Evolutionary conservation across 371 early-diverging fungal species (phyloP), one percentile per base, ranked within the genome.

Genomic region (Thermomucor indicae-seudaticae): DNA sequence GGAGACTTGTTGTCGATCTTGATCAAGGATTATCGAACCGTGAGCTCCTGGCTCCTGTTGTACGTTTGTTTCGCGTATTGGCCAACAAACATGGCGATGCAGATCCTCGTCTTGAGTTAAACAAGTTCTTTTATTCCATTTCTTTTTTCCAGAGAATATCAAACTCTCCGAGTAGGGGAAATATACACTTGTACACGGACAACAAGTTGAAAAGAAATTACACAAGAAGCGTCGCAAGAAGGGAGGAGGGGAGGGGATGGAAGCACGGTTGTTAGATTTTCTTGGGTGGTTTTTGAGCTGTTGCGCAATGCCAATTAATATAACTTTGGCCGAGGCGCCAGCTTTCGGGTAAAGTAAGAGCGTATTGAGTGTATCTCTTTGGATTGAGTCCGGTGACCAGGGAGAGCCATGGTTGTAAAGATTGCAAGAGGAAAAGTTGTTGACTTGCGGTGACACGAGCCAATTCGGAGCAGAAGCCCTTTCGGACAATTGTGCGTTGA

Each of bases 51-150:
- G 84, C 57, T 88, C 22, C 55, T 88, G 30, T 77, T 81, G 2
- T 79, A 71, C 58, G 39, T 83, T 38, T 80, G 80, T 38, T 61
- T 74, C 16, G 62, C 78, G 12, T 84, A 85, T 55, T 84, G 86
- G 84, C 89, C 89, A 7, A 57, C 85, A 32, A 81, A 83, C 60
- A 58, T 86, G 65, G 83, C 79, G 5, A 66, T 76, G 70, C 53
- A 71, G 29, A 48, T 70, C 56, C 51, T 73, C 34, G 61, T 72
- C 17, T 79, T 64, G 25, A 64, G 53, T 23, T 28, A 38, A 34
- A 1, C 7, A 25, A 44, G 19, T n/a, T n/a, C n/a, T n/a, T n/a
- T n/a, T n/a, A n/a, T n/a, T n/a, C n/a, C n/a, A n/a, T n/a, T n/a
- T n/a, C n/a, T n/a, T n/a, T n/a, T n/a, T n/a, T n/a, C n/a, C n/a